phyloP scores from a whole-genome alignment of 192 early-diverging fungal genomes.

The Gorgonomyces haynaldii region DNA sequence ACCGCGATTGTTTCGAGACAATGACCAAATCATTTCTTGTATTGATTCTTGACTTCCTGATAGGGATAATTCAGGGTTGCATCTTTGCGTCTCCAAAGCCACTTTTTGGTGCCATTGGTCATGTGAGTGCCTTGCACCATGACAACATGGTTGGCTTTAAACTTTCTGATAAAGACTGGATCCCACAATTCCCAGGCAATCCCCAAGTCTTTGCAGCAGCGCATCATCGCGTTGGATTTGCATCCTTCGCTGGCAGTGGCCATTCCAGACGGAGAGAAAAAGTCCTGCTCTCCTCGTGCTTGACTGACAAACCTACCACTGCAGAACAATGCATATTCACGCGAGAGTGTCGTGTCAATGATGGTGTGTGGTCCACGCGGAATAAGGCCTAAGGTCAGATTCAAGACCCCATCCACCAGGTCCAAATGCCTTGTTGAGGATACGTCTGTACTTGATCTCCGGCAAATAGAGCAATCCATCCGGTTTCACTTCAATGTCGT shows the following conservation, averaged over 20 bases:
- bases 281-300: slow-evolving; percentile 91
- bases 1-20: too few species aligned
- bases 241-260: slow-evolving; percentile 70
- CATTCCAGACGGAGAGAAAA: slow-evolving; percentile 61
- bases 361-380: slow-evolving; percentile 83
- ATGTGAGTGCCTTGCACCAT: slow-evolving; percentile 66
- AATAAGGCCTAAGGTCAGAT: slow-evolving; percentile 31
- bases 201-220: slow-evolving; percentile 95
- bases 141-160: slow-evolving; percentile 70
- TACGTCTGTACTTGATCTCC: slow-evolving; percentile 95
- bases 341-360: slow-evolving; percentile 60
- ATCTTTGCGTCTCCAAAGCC: slow-evolving; percentile 77
- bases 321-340: slow-evolving; percentile 86
- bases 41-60: slow-evolving; percentile 16
- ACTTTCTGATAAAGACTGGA: slow-evolving; percentile 74
- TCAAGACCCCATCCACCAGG: slow-evolving; percentile 54
- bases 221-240: slow-evolving; percentile 53
- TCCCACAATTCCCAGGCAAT: slow-evolving; percentile 90
- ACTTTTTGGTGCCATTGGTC: slow-evolving; percentile 63
- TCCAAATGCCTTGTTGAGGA: slow-evolving; percentile 88
- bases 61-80: slow-evolving; percentile 53
- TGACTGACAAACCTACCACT: slow-evolving; percentile 81
- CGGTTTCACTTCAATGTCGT: slow-evolving; percentile 85
- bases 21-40: too few species aligned
- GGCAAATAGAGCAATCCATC: slow-evolving; percentile 92